phyloP scores from a whole-genome alignment of 192 early-diverging fungal species.

The Dimargaris xerosporica region DNA sequence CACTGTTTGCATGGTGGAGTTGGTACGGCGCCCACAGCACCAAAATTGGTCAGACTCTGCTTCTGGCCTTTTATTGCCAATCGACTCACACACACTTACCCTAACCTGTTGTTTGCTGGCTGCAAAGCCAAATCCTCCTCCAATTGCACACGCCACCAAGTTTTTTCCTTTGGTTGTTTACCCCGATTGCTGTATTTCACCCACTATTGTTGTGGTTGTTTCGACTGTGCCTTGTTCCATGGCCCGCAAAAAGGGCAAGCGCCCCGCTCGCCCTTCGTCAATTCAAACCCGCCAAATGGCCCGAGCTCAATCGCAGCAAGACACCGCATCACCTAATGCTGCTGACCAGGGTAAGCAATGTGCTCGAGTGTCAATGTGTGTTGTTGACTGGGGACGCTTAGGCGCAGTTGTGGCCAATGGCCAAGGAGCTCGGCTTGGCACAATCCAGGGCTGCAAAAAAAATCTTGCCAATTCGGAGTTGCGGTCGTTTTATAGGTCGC shows the following conservation, averaged over 20 bases:
- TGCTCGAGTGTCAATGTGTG: not conserved
- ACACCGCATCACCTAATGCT: not conserved
- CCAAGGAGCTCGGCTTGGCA: not conserved
- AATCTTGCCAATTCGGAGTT: not conserved
- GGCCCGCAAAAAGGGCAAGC: constrained; percentile 4
- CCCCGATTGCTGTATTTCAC: not conserved
- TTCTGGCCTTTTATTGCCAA: constrained; percentile 82
- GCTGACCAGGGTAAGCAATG: not conserved
- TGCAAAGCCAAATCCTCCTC: constrained; percentile 20
- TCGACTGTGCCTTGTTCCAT: constrained; percentile 1
- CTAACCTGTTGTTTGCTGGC: not conserved
- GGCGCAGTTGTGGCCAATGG: not conserved
- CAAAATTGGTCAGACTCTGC: constrained; percentile 35
- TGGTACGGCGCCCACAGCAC: too few species aligned
- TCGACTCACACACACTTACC: not conserved
- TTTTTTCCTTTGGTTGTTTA: too few species aligned
- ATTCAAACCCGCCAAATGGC: not conserved
- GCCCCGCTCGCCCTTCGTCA: not conserved
- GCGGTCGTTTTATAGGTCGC: not conserved
- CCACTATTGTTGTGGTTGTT: not conserved
- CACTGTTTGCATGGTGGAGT: too few species aligned
- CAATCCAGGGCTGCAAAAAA: not conserved
- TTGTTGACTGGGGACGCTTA: not conserved
- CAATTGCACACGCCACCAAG: constrained; percentile 5
- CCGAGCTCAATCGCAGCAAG: not conserved